A percentile compares a stretch with the other conserved stretches of the same genome.
These are phyloP conservation scores for Bombardia bombarda DNA, from an alignment of 495 filamentous ascomycete genomes.

Conservation along the genomic window DNA sequence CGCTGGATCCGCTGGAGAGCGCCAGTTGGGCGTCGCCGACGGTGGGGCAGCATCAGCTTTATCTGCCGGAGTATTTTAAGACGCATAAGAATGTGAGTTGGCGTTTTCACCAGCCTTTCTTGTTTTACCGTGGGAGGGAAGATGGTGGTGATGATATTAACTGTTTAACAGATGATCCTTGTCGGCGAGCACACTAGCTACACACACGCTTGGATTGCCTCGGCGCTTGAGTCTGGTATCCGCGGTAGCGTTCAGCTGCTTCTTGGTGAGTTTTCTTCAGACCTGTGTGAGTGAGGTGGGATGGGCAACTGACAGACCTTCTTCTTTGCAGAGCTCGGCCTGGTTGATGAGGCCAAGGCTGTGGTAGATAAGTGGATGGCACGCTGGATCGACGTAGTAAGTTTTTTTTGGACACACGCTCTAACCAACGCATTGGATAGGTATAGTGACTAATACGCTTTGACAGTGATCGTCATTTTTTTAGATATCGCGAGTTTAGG, in stretches of 20 bases:
- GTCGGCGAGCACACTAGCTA: slow-evolving; percentile 65
- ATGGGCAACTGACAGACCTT: slow-evolving; percentile 1
- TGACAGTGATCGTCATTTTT: no score
- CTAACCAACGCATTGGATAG: no score
- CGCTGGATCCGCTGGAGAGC: slow-evolving; percentile 42
- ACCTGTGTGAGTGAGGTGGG: neutral
- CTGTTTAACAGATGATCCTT: slow-evolving; percentile 44
- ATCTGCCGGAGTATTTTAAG: slow-evolving; percentile 61
- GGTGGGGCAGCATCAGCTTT: slow-evolving; percentile 55
- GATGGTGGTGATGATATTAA: neutral
- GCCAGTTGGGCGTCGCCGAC: slow-evolving; percentile 49
- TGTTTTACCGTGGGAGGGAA: no score
- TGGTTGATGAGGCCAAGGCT: slow-evolving; percentile 63
- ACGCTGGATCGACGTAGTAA: slow-evolving; percentile 40
- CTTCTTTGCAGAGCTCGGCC: slow-evolving; percentile 39
- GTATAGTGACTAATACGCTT: no score
- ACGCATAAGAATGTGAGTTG: slow-evolving; percentile 48
- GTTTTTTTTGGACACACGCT: no score
- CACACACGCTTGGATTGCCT: slow-evolving; percentile 69
- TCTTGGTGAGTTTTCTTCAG: slow-evolving; percentile 36
- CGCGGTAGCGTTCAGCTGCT: slow-evolving; percentile 57
- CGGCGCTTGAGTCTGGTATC: slow-evolving; percentile 58
- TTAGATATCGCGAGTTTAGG: no score
- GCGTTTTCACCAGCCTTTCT: no score
- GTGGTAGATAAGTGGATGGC: slow-evolving; percentile 62